Evolutionary conservation across 345 rosid species (phyloP).

Genomic region (Rhizophora mangle): DNA sequence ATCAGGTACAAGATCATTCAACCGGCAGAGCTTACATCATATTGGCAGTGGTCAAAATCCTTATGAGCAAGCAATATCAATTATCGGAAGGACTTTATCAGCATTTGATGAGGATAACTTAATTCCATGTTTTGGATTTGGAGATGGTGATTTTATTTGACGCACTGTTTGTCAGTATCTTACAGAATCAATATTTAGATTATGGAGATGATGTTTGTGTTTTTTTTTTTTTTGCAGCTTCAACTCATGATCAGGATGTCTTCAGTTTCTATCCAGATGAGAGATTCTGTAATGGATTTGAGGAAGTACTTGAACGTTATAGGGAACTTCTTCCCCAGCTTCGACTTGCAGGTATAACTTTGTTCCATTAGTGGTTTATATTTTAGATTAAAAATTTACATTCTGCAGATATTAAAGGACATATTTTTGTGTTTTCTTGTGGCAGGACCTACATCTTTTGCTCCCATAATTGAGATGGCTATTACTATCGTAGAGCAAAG

Average conservation of each 20-base stretch:
- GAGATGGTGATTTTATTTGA: constrained; percentile 44
- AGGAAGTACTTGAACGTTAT: constrained; percentile 74
- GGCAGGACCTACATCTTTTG: constrained; percentile 97
- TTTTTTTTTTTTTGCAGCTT: constrained; percentile 41
- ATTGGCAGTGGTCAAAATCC: constrained; percentile 60
- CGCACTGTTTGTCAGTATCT: neutral
- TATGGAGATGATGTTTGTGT: constrained; percentile 1
- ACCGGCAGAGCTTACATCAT: constrained; percentile 61
- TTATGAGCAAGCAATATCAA: constrained; percentile 75
- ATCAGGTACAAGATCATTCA: constrained; percentile 72
- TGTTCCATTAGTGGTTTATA: neutral
- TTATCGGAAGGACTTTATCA: constrained; percentile 71
- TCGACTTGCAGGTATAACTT: constrained; percentile 66
- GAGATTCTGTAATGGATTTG: constrained; percentile 71
- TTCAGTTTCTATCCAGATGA: constrained; percentile 72
- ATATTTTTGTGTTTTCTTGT: neutral
- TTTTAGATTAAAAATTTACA: neutral
- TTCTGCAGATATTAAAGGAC: neutral
- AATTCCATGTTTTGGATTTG: constrained; percentile 86
- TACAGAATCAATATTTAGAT: neutral
- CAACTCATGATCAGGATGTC: constrained; percentile 92
- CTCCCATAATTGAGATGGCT: constrained; percentile 90
- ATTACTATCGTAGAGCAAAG: constrained; percentile 87
- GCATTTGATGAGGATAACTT: constrained; percentile 75
- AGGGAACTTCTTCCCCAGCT: constrained; percentile 77